Evolutionary conservation across 306 rosid species (phyloP).

Genomic region (Oemleria cerasiformis): DNA sequence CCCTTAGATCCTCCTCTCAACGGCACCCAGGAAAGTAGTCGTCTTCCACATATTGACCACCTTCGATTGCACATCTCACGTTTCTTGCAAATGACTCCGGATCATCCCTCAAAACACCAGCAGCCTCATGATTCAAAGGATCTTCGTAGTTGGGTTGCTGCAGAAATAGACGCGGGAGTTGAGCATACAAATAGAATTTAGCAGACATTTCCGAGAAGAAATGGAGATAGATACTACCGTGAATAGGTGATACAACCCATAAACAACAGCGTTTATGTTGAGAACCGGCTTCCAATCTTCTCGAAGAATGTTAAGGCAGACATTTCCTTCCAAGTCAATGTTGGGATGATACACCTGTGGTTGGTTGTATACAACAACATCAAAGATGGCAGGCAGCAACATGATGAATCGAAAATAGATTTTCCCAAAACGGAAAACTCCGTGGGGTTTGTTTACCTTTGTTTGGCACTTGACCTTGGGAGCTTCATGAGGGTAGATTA

Average conservation of each 20-base stretch:
- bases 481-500: slow-evolving; percentile 44
- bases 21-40: slow-evolving; percentile 30
- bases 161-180: neutral
- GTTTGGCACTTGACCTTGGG: slow-evolving; percentile 49
- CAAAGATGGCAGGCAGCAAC: no score
- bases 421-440: neutral
- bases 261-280: slow-evolving; percentile 37
- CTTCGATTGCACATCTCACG: slow-evolving; percentile 39
- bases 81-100: slow-evolving; percentile 32
- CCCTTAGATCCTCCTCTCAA: neutral
- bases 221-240: slow-evolving; percentile 24
- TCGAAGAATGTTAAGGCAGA: slow-evolving; percentile 42
- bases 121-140: slow-evolving; percentile 41
- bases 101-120: slow-evolving; percentile 38
- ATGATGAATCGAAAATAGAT: neutral
- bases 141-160: slow-evolving; percentile 40
- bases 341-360: slow-evolving; percentile 50
- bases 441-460: slow-evolving; percentile 21
- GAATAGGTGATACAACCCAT: slow-evolving; percentile 40
- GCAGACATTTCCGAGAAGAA: no score
- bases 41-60: slow-evolving; percentile 24
- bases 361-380: neutral
- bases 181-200: neutral
- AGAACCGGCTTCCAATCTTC: slow-evolving; percentile 50
- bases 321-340: slow-evolving; percentile 48